Percentiles rank a stretch among this genome's conserved stretches.
These are phyloP conservation scores for Fusarium dlaminii DNA, from an alignment of 2,329 filamentous ascomycete species.

Conservation along the genomic window DNA sequence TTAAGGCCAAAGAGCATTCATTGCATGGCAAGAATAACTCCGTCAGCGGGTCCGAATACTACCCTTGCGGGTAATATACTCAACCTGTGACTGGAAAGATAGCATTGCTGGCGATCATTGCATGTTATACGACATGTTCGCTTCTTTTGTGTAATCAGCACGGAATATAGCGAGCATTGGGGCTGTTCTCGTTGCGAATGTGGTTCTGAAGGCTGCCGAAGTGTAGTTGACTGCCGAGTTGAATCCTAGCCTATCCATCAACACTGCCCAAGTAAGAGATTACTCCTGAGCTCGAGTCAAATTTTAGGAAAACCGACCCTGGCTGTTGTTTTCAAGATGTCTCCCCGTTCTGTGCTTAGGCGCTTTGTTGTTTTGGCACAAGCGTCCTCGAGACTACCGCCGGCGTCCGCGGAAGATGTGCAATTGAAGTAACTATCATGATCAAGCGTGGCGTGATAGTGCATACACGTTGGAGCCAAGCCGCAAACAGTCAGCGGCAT, in stretches of 20 bases:
- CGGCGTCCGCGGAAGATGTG: neutral
- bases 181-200: neutral
- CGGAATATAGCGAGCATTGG: conserved; percentile 1
- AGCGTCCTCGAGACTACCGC: conserved; percentile 4
- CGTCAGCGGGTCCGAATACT: conserved; percentile 15
- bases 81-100: conserved; percentile 11
- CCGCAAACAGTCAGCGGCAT: neutral
- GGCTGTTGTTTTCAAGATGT: neutral
- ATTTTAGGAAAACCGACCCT: conserved; percentile 7
- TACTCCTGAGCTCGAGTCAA: conserved; percentile 1
- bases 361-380: neutral
- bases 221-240: conserved; percentile 8
- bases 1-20: neutral
- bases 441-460: neutral
- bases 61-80: conserved; percentile 4
- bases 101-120: conserved; percentile 15
- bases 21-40: conserved; percentile 15
- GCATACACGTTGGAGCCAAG: neutral
- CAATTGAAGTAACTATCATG: neutral
- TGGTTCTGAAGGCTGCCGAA: neutral
- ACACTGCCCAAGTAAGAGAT: conserved; percentile 8
- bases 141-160: neutral
- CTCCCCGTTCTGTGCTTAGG: neutral
- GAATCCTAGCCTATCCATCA: conserved; percentile 12
- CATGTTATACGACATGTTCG: neutral